Conservation (phyloP, 192 early-diverging fungal genomes). For the Podila minutissima region DNA sequence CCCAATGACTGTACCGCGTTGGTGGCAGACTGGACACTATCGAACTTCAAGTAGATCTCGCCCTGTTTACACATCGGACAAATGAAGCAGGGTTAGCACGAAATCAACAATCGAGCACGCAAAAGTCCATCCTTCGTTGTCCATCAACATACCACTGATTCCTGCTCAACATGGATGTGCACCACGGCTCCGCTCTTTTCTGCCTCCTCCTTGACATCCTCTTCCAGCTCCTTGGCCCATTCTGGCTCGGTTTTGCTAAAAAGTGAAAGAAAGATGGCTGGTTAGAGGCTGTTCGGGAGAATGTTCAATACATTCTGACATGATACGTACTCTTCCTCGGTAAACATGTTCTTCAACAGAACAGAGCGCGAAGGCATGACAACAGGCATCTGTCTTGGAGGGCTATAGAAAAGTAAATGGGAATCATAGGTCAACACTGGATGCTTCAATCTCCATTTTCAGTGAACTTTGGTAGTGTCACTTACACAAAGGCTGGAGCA, state of each 20-base stretch:
- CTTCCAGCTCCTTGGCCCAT: slow-evolving; percentile 87
- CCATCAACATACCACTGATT: slow-evolving; percentile 57
- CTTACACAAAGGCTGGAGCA: slow-evolving; percentile 39
- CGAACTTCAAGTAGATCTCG: slow-evolving; percentile 88
- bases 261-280: slow-evolving; percentile 12
- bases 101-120: too few species aligned
- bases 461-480: background rate
- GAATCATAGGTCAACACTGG: slow-evolving; percentile 3
- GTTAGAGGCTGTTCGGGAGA: background rate
- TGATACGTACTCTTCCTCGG: slow-evolving; percentile 77
- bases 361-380: slow-evolving; percentile 71
- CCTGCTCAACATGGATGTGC: slow-evolving; percentile 76
- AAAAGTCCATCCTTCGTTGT: too few species aligned
- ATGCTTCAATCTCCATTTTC: background rate
- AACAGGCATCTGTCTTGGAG: slow-evolving; percentile 57
- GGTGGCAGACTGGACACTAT: slow-evolving; percentile 68
- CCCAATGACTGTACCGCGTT: slow-evolving; percentile 78
- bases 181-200: slow-evolving; percentile 79
- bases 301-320: background rate
- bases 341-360: slow-evolving; percentile 89
- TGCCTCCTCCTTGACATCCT: slow-evolving; percentile 88
- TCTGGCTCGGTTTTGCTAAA: slow-evolving; percentile 80
- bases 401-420: slow-evolving; percentile 20
- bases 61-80: slow-evolving; percentile 60
- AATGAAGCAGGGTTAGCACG: background rate